Percentiles rank a stretch among this genome's conserved stretches.
Evolutionary conservation across 2,329 filamentous ascomycete genomes (phyloP).

Genomic region (Sarocladium brachiariae): DNA sequence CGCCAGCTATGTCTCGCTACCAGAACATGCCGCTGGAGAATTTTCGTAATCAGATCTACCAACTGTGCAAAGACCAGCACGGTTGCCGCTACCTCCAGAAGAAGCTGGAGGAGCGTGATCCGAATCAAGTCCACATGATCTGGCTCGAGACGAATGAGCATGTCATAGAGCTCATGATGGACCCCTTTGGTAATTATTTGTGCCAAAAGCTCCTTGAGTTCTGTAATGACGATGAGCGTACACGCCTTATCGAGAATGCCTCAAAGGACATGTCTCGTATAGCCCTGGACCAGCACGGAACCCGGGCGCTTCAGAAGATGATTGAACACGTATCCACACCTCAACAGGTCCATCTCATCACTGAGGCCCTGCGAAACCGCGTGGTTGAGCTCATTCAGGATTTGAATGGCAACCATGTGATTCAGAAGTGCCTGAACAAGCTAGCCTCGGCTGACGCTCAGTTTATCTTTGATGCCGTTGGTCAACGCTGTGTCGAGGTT

Average conservation of each 20-base stretch:
- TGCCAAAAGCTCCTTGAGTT: conserved; percentile 97
- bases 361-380: conserved; percentile 70
- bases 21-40: conserved; percentile 76
- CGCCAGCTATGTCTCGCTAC: conserved; percentile 66
- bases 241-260: conserved; percentile 84
- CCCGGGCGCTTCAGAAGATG: conserved; percentile 97
- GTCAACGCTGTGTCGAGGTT: conserved; percentile 77
- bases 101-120: conserved; percentile 85
- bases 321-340: conserved; percentile 90
- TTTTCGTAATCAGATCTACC: conserved; percentile 77
- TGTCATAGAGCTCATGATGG: conserved; percentile 96
- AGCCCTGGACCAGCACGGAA: conserved; percentile 94
- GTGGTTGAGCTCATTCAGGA: conserved; percentile 96
- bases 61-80: conserved; percentile 94
- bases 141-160: conserved; percentile 90
- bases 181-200: conserved; percentile 98
- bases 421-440: conserved; percentile 98
- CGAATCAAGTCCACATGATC: conserved; percentile 83
- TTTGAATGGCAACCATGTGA: conserved; percentile 96
- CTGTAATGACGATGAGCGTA: conserved; percentile 92
- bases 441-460: conserved; percentile 76
- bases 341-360: conserved; percentile 81
- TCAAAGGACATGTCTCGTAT: conserved; percentile 84
- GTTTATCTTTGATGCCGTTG: conserved; percentile 96
- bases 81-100: conserved; percentile 95